Base-by-base conservation (phyloP, 108 stramenopile genomes). In the Skeletonema costatum region DNA sequence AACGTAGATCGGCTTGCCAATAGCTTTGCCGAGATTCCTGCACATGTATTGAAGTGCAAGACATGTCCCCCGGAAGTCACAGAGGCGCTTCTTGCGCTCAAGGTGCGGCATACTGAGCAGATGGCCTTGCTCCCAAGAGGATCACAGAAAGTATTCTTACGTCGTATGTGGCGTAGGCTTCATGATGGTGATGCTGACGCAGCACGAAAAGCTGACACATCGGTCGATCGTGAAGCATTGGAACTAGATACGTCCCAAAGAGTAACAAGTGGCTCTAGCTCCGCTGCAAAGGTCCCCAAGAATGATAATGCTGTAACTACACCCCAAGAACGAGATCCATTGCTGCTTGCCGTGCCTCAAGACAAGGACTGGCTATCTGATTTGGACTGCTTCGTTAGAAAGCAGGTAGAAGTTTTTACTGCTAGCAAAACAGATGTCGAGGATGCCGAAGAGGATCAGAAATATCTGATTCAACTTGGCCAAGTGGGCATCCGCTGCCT, bases 1-100 rank as follows among this genome's bases (percentile, higher is more conserved):
- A 91, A 87, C 33, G 95, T 96, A n/a, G 93, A 96, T 71, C 83
- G 92, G 32, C 70, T 96, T 44, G 87, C 95, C 0, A 96, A 96
- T 68, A 93, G 92, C 71, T 96, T 96, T 80, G 91, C 95, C 7
- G 95, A 96, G 74, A 96, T 96, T 68, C 93, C 95, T 35, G 87
- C 85, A 2, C 95, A 96, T 66, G 81, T 96, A 29, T 68, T 96
- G 29, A 92, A 93, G 78, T 96, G 95, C 68, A 82, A 88, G 35
- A 76, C 69, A 10, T 92, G 90, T 74, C 91, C 95, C 0, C 75
- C 72, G 16, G 80, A 87, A 50, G 85, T 84, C n/a, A 91, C 86
- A 62, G 86, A 89, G 64, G 91, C 95, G 19, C 71, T 96, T 48
- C 35, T 83, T 25, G 74, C 78, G 36, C 84, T 96, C 69, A 96